Evolutionary conservation across 2,329 filamentous ascomycete genomes (phyloP), one percentile per base, ranked within the genome.

Genomic region (Amphichorda felina): DNA sequence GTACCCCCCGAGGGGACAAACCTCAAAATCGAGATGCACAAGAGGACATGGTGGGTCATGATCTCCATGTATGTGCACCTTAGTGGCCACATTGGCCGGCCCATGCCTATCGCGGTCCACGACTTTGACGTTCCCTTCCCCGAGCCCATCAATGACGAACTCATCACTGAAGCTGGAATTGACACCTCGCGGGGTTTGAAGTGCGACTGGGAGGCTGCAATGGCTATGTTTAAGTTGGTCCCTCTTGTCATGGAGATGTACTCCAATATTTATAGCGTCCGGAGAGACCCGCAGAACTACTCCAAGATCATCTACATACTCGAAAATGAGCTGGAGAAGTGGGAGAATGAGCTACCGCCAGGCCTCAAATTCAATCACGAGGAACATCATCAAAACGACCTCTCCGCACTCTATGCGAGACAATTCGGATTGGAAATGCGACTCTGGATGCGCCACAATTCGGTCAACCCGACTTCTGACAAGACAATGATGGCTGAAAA

Each of bases 111-210:
- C 33, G 71, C 75, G 9, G 61, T 78, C 4, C 75, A 83, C 35
- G 83, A 91, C 43, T 81, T 87, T 45, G 85, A 93, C 47, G 73
- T 83, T 25, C 83, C 86, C 41, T 72, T 86, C 33, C 85, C 84
- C 1, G 70, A 82, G 38, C 61, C 75, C 5, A 68, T 88, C 22
- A 66, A 79, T 18, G 86, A 93, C 50, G 78, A 82, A 44, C 63
- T 78, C 21, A 67, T 86, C 0, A 72, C 70, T 0, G 76, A 83
- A 26, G 61, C 74, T 4, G 77, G 77, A 3, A 61, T 80, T n/a
- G 29, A 31, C 29, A 18, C 5, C 15, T 31, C 29, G 16, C 29
- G 29, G n/a, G 15, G 18, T 11, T 17, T 31, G 29, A 7, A 10
- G 6, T 31, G 16, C 11, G 67, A 67, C 1, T 87, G 79, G 48